Evolutionary conservation across 2,329 filamentous ascomycete species (phyloP).

Genomic region (Xylariaceae sp.): DNA sequence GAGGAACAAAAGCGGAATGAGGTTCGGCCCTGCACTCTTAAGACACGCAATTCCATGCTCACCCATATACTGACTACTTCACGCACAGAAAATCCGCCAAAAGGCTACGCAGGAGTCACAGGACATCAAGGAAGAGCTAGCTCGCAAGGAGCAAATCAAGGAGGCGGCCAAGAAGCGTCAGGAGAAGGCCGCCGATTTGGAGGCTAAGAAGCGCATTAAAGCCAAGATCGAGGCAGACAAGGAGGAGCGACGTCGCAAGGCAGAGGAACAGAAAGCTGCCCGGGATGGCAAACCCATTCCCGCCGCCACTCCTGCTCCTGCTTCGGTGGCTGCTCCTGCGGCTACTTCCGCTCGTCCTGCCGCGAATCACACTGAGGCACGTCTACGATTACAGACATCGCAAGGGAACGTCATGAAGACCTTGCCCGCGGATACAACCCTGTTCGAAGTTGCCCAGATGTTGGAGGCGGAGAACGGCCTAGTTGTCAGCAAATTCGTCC

Average conservation of each 20-base stretch:
- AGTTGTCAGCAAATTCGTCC: constrained; percentile 69
- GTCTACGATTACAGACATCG: constrained; percentile 73
- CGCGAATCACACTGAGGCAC: constrained; percentile 70
- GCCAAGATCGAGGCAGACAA: constrained; percentile 95
- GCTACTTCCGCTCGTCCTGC: constrained; percentile 50
- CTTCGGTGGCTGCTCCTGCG: constrained; percentile 42
- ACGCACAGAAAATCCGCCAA: constrained; percentile 59
- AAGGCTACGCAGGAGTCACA: constrained; percentile 88
- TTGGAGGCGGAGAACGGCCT: constrained; percentile 65
- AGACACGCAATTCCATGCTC: not conserved
- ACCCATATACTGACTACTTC: constrained; percentile 12
- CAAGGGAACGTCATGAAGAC: constrained; percentile 79
- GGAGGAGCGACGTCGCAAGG: constrained; percentile 77
- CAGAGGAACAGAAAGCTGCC: constrained; percentile 77
- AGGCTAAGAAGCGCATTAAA: constrained; percentile 82
- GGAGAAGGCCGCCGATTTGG: constrained; percentile 80
- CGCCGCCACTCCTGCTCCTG: constrained; percentile 34
- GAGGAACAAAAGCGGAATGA: constrained; percentile 81
- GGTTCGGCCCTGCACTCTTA: constrained; percentile 37
- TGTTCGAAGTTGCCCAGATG: constrained; percentile 84
- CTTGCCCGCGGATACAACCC: constrained; percentile 78
- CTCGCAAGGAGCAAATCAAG: constrained; percentile 85
- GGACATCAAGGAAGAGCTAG: constrained; percentile 82
- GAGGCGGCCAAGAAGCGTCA: constrained; percentile 79
- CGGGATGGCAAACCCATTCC: constrained; percentile 63